Evolutionary conservation across 768 basidiomycete genomes (phyloP), one percentile per base, ranked within the genome.

Genomic region (Termitomyces sp.): DNA sequence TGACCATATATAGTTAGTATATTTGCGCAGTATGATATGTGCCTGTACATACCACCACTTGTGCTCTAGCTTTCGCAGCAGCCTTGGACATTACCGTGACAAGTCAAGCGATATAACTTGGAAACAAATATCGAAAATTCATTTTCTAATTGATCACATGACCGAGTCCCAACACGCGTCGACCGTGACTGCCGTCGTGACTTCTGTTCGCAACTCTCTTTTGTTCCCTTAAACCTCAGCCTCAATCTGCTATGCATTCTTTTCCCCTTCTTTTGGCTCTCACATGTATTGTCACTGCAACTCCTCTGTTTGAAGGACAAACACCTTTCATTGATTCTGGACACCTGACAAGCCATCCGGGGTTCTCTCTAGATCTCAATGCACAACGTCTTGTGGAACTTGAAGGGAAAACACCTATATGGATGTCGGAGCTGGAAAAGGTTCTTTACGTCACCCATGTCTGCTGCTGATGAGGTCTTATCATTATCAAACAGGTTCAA

Each of bases 341-440:
- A 21, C 58, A 59, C 38, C 46, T 62, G 55, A 60, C 67, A 45
- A 66, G 63, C 14, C 74, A 79, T 58, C 75, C 84, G 12, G 89
- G 86, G 49, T 90, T 86, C 68, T 75, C 78, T 67, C 76, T 92
- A 57, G 86, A 94, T 73, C 75, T 95, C 53, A 76, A 79, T 56
- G 87, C 81, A 45, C 76, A 76, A 52, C 81, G 94, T 50, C 80
- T 94, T 53, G 85, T 96, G 51, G 83, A 92, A 68, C 75, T 91
- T 66, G 81, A 87, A 53, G 87, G 80, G 37, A 74, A 84, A 65
- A 74, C 74, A 11, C 87, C 91, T 3, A 79, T 87, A 51, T 88
- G 84, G 87, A 87, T 94, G 74, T 83, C 92, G 14, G 94, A 97
- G 71, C 72, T 89, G n/a, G 87, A 94, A 63, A 97, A 96, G 85